Base-by-base conservation (phyloP, 129 eudicot genomes). In the Artemisia tridentata region DNA sequence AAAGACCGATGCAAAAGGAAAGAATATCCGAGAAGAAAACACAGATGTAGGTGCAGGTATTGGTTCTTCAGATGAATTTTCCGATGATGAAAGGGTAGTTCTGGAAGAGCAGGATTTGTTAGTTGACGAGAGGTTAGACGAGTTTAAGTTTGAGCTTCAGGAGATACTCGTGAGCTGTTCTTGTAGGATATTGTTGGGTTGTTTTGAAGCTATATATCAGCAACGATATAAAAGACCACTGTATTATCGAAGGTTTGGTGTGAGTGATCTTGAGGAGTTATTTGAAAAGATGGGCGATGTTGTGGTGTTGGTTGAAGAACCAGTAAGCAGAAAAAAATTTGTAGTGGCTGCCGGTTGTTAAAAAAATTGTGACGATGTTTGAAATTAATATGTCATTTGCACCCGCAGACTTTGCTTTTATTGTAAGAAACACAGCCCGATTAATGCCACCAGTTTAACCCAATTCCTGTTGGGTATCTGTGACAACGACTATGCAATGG, bases 111-210 rank as follows among this genome's bases (percentile, higher is more conserved):
- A 60, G 57, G 81, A 72, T 61, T 45, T 47, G 58, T 14, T 68
- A 56, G 18, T 75, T 43, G 80, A 76, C 45, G 81, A 78, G 48
- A 74, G 80, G 63, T 80, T 90, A 29, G 68, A 85, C 0, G 64
- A 80, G 72, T 90, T 93, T 75, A 90, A 75, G 75, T 81, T 78
- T 16, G 97, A 93, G 84, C 89, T 93, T 74, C 83, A 89, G 69
- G 99, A 93, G 78, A 93, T 93, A 62, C 63, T 93, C 2, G 99
- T 93, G 75, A 87, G 99, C 65, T 93, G 85, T 75, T 90, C 92
- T 17, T 85, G 97, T 73, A 67, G 83, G 69, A 73, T 93, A 48
- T 87, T 80, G 56, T 56, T 93, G 12, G 84, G 86, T 63, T 69
- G 81, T 73, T 93, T 93, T 61, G 96, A 90, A 79, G 87, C 83